A percentile compares a stretch with the other conserved stretches of the same genome.
These are phyloP conservation scores for Didymella exigua DNA, from an alignment of 2,329 filamentous ascomycete genomes.

Conservation along the genomic window DNA sequence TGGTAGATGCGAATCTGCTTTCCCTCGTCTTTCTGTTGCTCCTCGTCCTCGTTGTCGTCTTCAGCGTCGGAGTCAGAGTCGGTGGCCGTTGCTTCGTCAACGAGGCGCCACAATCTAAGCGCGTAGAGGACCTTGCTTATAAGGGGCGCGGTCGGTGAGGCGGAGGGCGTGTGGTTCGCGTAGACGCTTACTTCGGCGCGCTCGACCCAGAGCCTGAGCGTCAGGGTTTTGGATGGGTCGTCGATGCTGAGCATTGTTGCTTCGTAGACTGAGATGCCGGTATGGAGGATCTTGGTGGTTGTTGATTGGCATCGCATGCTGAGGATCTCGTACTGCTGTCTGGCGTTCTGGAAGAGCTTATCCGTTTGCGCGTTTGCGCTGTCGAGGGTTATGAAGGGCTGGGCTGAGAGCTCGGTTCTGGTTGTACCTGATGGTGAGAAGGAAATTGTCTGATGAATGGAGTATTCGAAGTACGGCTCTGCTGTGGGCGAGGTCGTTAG, in stretches of 20 bases:
- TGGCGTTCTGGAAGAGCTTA: conserved; percentile 7
- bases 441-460: conserved; percentile 22
- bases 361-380: conserved; percentile 28
- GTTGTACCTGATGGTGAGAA: not conserved
- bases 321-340: conserved; percentile 11
- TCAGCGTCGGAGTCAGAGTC: not conserved
- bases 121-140: conserved; percentile 30
- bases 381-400: conserved; percentile 17
- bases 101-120: conserved; percentile 28
- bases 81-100: not conserved
- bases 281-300: conserved; percentile 13
- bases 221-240: conserved; percentile 9
- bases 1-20: conserved; percentile 14
- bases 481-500: not conserved
- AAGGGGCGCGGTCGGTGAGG: not conserved
- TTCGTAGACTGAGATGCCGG: conserved; percentile 15
- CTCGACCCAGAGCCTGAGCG: conserved; percentile 28
- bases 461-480: conserved; percentile 36
- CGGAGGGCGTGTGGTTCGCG: conserved; percentile 13
- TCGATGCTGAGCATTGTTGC: conserved; percentile 19
- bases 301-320: conserved; percentile 9
- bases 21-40: not conserved
- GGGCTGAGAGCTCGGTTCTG: conserved; percentile 10
- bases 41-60: not conserved
- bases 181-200: conserved; percentile 19